Conservation (phyloP, 352 stramenopile species). For the Globisporangium cederbergense region DNA sequence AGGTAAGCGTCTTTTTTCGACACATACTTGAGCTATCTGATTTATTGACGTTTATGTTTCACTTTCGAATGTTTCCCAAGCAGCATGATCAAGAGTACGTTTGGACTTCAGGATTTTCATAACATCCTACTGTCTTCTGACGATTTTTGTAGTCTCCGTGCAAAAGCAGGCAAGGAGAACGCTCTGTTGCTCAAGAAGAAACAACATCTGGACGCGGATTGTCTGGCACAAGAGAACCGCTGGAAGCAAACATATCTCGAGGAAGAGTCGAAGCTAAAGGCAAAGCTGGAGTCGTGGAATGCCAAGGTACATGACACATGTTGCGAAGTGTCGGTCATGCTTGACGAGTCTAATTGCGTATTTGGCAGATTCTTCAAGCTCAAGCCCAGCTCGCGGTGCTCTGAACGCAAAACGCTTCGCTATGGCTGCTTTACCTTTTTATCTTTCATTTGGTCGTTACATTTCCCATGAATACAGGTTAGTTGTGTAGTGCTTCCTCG, state of each 20-base stretch:
- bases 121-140: background rate
- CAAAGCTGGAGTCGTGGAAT: conserved; percentile 6
- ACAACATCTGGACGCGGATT: background rate
- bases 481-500: background rate
- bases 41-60: background rate
- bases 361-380: background rate
- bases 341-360: background rate
- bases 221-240: background rate
- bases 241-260: conserved; percentile 5
- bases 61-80: background rate
- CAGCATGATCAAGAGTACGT: conserved; percentile 1
- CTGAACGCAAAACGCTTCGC: background rate
- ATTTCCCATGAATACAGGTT: background rate
- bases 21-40: background rate
- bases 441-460: background rate
- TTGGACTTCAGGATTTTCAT: background rate
- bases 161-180: background rate
- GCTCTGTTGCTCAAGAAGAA: background rate
- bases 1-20: background rate
- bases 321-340: background rate
- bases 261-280: conserved; percentile 14
- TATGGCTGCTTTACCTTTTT: background rate
- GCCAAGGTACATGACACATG: conserved; percentile 6
- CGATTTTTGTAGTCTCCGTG: conserved; percentile 2
- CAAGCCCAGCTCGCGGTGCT: background rate